Base-by-base conservation (phyloP, 2,329 filamentous ascomycete species). In the Akanthomyces lecanii region DNA sequence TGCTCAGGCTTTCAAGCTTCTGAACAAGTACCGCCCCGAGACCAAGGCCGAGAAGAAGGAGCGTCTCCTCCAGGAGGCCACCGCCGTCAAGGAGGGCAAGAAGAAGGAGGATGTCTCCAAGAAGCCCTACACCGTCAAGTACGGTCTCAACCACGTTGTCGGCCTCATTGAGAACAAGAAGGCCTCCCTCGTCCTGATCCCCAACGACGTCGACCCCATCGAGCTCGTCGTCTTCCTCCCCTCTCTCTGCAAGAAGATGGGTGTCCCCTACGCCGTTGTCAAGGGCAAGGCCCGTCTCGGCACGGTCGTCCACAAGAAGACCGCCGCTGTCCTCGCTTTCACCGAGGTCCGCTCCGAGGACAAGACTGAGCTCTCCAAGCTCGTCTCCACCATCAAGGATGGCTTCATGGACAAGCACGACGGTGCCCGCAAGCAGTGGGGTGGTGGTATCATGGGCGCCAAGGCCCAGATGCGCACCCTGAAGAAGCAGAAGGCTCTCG, bases 61-160 rank as follows among this genome's bases (percentile, higher is more conserved):
- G 86, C 92, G 95, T 83, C 86, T 99, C 70, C 88, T 91, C 79
- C 92, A 97, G 87, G 95, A 99, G 88, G 95, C 96, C 69, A 97
- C 93, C 74, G 96, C 95, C 75, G 88, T 99, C 79, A 89, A 92
- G 79, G 93, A 98, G 82, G 95, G 96, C 81, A 97, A 98, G 91
- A 99, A 98, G 91, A 98, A 98, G 91, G 96, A 99, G 87, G 93
- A 97, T 75, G 94, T 96, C 78, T 91, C 87, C 90, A 98, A 98
- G 92, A 99, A 99, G 91, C 95, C 95, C 76, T 99, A 97, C 83
- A 84, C 90, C 71, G 93, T 95, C 87, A 99, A 99, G 89, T 99
- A 97, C 83, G 95, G 95, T 85, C 89, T 99, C 75, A 99, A 99
- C 90, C 95, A 99, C 86, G 95, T 99, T 70, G 92, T 97, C 71